Conservation (phyloP, 208 protist species). For the Angomonas deanei region DNA sequence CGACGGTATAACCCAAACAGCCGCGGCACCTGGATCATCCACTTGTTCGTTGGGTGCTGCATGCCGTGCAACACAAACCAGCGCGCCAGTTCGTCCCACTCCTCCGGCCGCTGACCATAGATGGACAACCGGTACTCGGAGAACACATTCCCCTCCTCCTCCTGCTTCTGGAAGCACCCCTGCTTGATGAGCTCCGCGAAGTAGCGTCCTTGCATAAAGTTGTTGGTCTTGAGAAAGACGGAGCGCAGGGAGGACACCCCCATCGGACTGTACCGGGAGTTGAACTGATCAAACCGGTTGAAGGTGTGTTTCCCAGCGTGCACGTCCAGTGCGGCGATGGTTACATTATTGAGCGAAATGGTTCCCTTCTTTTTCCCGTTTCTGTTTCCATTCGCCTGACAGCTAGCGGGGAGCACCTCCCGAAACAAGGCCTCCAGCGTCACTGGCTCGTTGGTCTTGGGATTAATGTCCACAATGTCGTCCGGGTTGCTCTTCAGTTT, state of each 20-base stretch:
- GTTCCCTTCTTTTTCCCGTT: conserved; percentile 19
- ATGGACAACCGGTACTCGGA: conserved; percentile 87
- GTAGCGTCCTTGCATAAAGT: conserved; percentile 88
- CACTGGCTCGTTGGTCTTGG: conserved; percentile 22
- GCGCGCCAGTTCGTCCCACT: conserved; percentile 69
- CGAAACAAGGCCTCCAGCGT: conserved; percentile 37
- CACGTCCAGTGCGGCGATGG: conserved; percentile 71
- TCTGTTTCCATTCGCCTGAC: background rate
- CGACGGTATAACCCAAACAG: conserved; percentile 78
- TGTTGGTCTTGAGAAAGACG: conserved; percentile 80
- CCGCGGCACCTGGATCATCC: conserved; percentile 96
- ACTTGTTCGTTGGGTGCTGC: conserved; percentile 91
- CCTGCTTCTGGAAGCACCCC: conserved; percentile 40
- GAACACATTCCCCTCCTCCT: conserved; percentile 47
- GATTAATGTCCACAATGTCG: conserved; percentile 61
- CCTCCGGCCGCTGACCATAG: conserved; percentile 45
- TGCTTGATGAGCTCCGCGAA: conserved; percentile 77
- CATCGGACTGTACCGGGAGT: conserved; percentile 79
- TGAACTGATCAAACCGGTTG: conserved; percentile 91
- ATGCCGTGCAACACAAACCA: conserved; percentile 89
- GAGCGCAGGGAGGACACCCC: conserved; percentile 55
- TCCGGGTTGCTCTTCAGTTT: conserved; percentile 50
- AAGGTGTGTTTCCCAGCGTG: conserved; percentile 73
- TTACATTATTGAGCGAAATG: conserved; percentile 36
- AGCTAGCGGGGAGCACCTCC: conserved; percentile 13